Conservation (phyloP, 331 rosid species). For the Malus hybrid region DNA sequence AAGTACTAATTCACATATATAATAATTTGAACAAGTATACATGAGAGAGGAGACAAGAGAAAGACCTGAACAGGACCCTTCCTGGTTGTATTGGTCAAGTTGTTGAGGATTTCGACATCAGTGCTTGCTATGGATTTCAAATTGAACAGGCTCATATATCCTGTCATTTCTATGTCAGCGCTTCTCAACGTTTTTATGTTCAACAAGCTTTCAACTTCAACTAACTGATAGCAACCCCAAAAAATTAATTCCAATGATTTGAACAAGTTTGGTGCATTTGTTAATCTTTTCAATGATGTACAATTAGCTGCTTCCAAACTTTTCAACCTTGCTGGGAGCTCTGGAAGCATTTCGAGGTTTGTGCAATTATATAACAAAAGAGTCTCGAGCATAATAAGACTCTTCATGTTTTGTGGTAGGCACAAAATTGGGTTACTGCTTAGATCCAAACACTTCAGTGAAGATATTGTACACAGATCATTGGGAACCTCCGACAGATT, state of each 20-base stretch:
- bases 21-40: too few species aligned
- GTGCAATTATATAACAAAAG: background rate
- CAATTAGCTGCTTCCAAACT: accelerated
- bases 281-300: background rate
- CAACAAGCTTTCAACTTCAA: background rate
- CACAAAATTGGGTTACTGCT: background rate
- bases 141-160: background rate
- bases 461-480: background rate
- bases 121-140: background rate
- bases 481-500: background rate
- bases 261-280: background rate
- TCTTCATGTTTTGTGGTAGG: background rate
- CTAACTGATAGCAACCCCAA: background rate
- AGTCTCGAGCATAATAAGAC: background rate
- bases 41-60: background rate
- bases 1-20: background rate
- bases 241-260: background rate
- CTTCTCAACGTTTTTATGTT: background rate
- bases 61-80: background rate
- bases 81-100: accelerated
- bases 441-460: background rate
- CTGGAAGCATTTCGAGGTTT: background rate
- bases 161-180: background rate
- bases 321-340: too few species aligned
- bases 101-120: background rate